Percentiles rank a stretch among this genome's conserved stretches.
Evolutionary conservation across 768 basidiomycete genomes (phyloP).

Genomic region (Agrocybe pediades): DNA sequence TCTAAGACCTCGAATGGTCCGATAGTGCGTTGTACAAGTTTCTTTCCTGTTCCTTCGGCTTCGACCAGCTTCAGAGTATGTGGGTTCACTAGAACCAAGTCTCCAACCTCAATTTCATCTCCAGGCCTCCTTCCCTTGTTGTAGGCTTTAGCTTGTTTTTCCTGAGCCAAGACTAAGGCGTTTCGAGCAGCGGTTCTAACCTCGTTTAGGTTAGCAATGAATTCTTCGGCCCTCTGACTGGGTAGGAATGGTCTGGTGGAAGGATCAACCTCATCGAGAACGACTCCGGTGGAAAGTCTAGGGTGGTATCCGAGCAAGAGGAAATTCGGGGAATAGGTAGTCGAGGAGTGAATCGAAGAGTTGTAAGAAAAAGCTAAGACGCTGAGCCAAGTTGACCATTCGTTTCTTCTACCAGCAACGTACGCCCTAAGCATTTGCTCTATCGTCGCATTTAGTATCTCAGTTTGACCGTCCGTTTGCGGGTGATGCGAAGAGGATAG

Average conservation of each 20-base stretch:
- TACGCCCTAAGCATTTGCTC: too few relatives aligned
- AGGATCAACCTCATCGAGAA: not conserved
- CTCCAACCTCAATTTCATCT: conserved; percentile 11
- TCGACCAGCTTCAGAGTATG: conserved; percentile 25
- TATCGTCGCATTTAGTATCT: too few relatives aligned
- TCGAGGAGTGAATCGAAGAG: conserved; percentile 24
- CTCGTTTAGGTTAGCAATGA: not conserved
- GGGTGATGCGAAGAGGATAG: too few relatives aligned
- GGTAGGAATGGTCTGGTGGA: not conserved
- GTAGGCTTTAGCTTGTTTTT: conserved; percentile 11
- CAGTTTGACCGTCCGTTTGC: too few relatives aligned
- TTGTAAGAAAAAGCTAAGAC: too few relatives aligned
- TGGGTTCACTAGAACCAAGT: conserved; percentile 25
- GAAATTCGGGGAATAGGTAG: conserved; percentile 24
- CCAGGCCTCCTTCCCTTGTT: not conserved
- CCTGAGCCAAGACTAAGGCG: conserved; percentile 2
- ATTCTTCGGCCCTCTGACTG: not conserved
- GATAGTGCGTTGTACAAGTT: conserved; percentile 22
- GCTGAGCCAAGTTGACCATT: too few relatives aligned
- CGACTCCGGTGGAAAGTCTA: not conserved
- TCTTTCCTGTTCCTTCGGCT: conserved; percentile 19
- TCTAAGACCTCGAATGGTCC: conserved; percentile 28
- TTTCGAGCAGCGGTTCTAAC: not conserved
- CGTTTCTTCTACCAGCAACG: too few relatives aligned
- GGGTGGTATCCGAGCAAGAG: conserved; percentile 30